Evolutionary conservation across 306 rosid genomes (phyloP).

Genomic region (Quercus wislizeni): DNA sequence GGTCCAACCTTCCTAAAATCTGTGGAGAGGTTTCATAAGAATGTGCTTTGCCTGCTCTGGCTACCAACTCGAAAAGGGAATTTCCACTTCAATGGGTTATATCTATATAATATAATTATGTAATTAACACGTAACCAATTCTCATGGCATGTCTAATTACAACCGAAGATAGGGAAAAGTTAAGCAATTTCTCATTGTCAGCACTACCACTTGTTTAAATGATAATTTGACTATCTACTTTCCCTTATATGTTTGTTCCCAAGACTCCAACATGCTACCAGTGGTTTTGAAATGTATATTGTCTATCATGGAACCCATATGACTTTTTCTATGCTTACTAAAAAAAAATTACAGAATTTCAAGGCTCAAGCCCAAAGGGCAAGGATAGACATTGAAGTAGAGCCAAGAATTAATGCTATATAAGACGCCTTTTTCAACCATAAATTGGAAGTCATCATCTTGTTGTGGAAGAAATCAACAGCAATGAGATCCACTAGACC

Average conservation of each 20-base stretch:
- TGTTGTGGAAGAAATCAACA: constrained; percentile 89
- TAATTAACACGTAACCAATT: no score
- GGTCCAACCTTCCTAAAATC: no score
- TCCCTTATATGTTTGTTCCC: neutral
- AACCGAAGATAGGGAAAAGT: no score
- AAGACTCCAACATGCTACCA: neutral
- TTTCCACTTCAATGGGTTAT: no score
- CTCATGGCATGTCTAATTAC: no score
- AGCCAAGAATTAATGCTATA: constrained; percentile 76
- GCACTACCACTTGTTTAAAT: no score
- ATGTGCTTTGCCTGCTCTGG: no score
- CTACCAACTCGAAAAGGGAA: no score
- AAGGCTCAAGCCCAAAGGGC: constrained; percentile 77
- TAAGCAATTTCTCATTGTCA: no score
- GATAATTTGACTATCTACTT: neutral
- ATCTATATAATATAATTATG: no score
- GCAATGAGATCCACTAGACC: constrained; percentile 92
- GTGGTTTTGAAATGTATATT: neutral
- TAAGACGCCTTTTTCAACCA: constrained; percentile 58
- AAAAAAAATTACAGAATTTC: neutral
- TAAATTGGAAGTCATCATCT: constrained; percentile 58
- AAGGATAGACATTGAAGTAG: constrained; percentile 78
- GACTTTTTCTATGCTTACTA: neutral
- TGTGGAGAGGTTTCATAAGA: no score
- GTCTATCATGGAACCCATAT: neutral